Evolutionary conservation across 768 basidiomycete genomes (phyloP), one percentile per base, ranked within the genome.

Genomic region (Chlorophyllum brunneum): DNA sequence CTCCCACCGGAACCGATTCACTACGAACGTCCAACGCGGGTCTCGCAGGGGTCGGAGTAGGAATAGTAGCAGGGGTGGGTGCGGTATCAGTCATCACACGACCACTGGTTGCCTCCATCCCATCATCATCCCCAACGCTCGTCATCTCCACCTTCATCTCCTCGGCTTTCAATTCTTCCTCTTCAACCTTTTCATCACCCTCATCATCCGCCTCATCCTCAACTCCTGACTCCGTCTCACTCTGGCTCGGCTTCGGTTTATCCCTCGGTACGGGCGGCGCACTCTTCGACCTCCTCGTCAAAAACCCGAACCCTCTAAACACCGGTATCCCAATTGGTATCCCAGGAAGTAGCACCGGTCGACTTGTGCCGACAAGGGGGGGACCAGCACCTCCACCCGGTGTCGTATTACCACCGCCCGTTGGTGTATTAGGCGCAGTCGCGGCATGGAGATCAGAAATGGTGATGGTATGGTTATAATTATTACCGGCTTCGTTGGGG

Each of bases 201-300:
- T 49, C 53, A 0, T 46, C 43, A 13, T 34, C 45, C 8, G 51
- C 44, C 18, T 34, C 47, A 27, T 57, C 59, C 23, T 33, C 30
- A 10, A 47, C 30, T 3, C 7, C 31, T 9, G 20, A 15, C 9
- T 24, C 27, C 5, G 4, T 15, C 1, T 18, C 18, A 22, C 15
- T 20, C n/a, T 45, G 11, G 1, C 29, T 29, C 4, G n/a, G 8
- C 8, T 47, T 38, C 8, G 16, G 45, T 40, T 58, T 55, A 22
- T 74, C 72, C 40, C 77, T 66, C 11, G 78, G 78, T 37, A 75
- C 75, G 4, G 83, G 80, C 20, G 83, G 83, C 1, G 81, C 82
- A 57, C 82, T 83, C 51, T 68, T 73, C 0, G 82, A 76, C 29
- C 80, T 70, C 33, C 42, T 33, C 43, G 18, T 39, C 53, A 85